These are phyloP conservation scores for Candida ortonii DNA, from an alignment of 805 yeast genomes.

Conservation along the genomic window DNA sequence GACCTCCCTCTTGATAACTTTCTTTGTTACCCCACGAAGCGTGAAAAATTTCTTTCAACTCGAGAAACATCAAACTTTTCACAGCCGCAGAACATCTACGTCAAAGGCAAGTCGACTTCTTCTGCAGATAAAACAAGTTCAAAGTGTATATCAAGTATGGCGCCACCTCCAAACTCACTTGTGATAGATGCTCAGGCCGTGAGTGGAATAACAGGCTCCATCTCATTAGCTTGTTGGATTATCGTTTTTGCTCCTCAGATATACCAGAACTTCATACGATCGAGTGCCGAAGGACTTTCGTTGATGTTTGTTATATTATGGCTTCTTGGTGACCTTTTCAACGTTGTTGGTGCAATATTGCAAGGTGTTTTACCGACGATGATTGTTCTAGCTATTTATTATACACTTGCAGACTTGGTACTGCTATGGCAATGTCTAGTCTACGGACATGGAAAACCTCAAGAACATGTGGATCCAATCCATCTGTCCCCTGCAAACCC, in stretches of 20 bases:
- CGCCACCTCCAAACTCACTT: constrained; percentile 67
- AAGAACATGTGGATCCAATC: constrained; percentile 58
- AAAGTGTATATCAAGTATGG: too few species aligned
- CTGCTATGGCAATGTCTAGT: constrained; percentile 78
- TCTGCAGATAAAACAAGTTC: too few species aligned
- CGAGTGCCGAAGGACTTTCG: constrained; percentile 88
- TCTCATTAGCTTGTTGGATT: constrained; percentile 96
- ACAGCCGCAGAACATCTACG: too few species aligned
- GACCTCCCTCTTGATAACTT: too few species aligned
- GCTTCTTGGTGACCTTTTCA: constrained; percentile 92
- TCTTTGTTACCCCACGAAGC: too few species aligned
- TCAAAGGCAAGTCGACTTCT: background rate
- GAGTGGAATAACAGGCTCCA: constrained; percentile 79
- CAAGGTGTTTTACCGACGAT: constrained; percentile 93
- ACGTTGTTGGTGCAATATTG: constrained; percentile 83
- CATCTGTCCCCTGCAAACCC: constrained; percentile 91
- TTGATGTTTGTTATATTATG: constrained; percentile 82
- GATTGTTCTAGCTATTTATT: constrained; percentile 88
- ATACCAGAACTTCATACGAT: constrained; percentile 82
- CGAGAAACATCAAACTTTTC: too few species aligned
- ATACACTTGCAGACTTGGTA: constrained; percentile 86
- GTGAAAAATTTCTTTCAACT: too few species aligned
- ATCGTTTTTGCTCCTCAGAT: constrained; percentile 97
- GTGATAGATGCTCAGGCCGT: constrained; percentile 66
- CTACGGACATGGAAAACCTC: constrained; percentile 59